Conservation (phyloP, 1,284 basidiomycete genomes). For the Fomitopsis palustris region DNA sequence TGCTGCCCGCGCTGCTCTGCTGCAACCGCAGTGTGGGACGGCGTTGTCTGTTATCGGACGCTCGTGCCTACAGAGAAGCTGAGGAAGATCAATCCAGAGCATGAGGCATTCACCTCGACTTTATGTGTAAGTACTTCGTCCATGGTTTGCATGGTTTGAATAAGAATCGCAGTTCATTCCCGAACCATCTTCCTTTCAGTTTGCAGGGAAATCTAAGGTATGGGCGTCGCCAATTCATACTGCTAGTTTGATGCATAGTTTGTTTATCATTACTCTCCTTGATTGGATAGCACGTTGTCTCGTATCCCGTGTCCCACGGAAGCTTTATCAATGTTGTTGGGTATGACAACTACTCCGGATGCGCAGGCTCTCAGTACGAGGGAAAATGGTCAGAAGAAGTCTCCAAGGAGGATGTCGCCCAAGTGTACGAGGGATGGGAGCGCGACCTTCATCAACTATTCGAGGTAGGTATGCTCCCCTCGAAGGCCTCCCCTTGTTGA, state of each 20-base stretch:
- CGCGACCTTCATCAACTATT: constrained; percentile 20
- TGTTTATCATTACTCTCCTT: background rate
- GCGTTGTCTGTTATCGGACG: constrained; percentile 39
- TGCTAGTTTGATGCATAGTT: background rate
- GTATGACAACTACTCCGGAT: constrained; percentile 16
- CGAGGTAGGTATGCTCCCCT: constrained; percentile 10
- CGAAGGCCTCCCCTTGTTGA: background rate
- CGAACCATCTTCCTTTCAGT: constrained; percentile 26
- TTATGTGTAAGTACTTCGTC: constrained; percentile 15
- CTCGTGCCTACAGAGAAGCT: constrained; percentile 32
- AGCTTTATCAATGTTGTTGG: constrained; percentile 32
- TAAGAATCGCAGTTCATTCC: background rate
- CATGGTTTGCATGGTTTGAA: background rate
- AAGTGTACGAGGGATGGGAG: constrained; percentile 23
- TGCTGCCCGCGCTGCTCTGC: constrained; percentile 14
- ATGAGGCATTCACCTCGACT: constrained; percentile 23
- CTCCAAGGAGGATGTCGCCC: constrained; percentile 16
- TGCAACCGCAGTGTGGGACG: constrained; percentile 38
- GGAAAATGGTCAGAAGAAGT: constrained; percentile 22
- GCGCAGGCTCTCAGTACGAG: constrained; percentile 18
- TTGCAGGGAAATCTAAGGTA: constrained; percentile 42
- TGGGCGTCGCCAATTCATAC: background rate
- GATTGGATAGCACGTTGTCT: constrained; percentile 22
- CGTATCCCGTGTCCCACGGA: constrained; percentile 28
- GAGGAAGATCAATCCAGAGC: constrained; percentile 28